Base-by-base conservation (phyloP, 257 asterid genomes). In the Capsicum chinense region DNA sequence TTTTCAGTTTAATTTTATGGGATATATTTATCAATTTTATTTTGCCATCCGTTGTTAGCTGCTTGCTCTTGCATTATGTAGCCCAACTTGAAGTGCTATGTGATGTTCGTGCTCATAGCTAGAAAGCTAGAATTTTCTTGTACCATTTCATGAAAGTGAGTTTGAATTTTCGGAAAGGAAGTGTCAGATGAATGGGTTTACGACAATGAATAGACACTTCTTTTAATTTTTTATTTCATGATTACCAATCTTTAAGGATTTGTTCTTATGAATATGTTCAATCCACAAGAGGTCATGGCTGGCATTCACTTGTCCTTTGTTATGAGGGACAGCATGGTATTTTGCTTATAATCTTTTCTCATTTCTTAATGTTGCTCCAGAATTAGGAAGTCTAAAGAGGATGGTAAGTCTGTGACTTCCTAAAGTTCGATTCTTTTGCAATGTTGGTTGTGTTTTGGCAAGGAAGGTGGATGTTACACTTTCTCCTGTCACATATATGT, bases 21-120 rank as follows among this genome's bases (percentile, higher is more conserved):
- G 14, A 76, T 37, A 50, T 76, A 33, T 21, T 21, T 48, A 74
- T 52, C 81, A 74, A 74, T n/a, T 52, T 52, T 76, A 12, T 50
- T 47, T n/a, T 48, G 80, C 6, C 48, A 50, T 74, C 81, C 81
- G 14, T n/a, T 74, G 62, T 74, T 74, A 12, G 81, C 44, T 74
- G 19, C 62, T 74, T 50, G 81, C 81, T 74, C 81, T 52, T 74
- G 60, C 80, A 74, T 19, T 74, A 48, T 73, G 60, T 48, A 50
- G 62, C 81, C 14, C 81, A 50, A 19, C 47, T 21, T 54, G 13
- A 48, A 19, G 60, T 3, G 19, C 50, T 21, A 3, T 15, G 47
- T 74, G 47, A 21, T 50, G 2, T 74, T 73, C 48, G 42, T 73
- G 56, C 79, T 73, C 80, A 11, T 48, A 19, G 80, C 60, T 59